A percentile compares a stretch with the other conserved stretches of the same genome.
Evolutionary conservation across 2,329 filamentous ascomycete genomes (phyloP).

Genomic region (Cladorrhinum sp.): DNA sequence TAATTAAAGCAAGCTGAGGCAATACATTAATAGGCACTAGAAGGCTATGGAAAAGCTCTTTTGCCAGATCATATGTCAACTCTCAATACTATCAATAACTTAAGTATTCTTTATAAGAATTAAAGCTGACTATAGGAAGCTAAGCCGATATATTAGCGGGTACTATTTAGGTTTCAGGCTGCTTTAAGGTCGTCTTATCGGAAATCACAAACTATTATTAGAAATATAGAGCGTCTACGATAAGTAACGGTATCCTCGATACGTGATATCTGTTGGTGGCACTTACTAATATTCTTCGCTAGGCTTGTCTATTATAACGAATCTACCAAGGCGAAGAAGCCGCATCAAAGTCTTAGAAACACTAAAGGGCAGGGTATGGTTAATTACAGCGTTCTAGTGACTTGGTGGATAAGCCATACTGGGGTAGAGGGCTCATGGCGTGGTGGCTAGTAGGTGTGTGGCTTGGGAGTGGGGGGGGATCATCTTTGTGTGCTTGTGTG

Average conservation of each 20-base stretch:
- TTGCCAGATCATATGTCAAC: not conserved
- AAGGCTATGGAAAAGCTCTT: conserved; percentile 10
- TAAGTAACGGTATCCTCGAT: not conserved
- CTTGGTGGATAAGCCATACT: too few species aligned
- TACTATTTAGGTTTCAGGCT: not conserved
- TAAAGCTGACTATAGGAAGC: too few species aligned
- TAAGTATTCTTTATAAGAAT: too few species aligned
- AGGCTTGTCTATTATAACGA: not conserved
- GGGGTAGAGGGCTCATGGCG: too few species aligned
- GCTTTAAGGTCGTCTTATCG: not conserved
- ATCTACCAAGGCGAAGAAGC: conserved; percentile 1
- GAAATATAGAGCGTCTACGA: conserved; percentile 2
- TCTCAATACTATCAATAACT: not conserved
- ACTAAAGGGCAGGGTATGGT: not conserved
- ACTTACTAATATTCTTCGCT: not conserved
- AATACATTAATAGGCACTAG: conserved; percentile 14
- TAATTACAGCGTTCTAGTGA: too few species aligned
- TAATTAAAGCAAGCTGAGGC: conserved; percentile 9
- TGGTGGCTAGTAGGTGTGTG: too few species aligned
- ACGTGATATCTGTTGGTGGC: not conserved
- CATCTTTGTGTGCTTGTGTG: too few species aligned
- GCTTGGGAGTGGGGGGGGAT: too few species aligned
- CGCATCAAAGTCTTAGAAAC: not conserved
- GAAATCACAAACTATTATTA: not conserved
- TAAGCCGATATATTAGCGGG: not conserved